phyloP scores from a whole-genome alignment of 345 rosid species.

The Camelina hispida region DNA sequence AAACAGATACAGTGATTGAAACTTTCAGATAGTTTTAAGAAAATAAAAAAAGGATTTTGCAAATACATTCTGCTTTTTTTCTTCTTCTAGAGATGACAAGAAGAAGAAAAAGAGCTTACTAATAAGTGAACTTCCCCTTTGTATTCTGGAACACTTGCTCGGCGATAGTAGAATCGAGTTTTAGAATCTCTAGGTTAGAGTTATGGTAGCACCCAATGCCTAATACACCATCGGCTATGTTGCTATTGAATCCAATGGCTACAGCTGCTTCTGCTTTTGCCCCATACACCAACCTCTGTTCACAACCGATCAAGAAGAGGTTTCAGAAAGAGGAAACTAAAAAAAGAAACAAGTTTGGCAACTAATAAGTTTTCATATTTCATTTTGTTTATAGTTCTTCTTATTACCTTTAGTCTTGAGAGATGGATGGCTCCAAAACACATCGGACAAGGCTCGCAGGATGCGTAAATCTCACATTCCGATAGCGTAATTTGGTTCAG shows the following conservation, averaged over 20 bases:
- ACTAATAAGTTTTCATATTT: slow-evolving; percentile 6
- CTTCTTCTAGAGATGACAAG: no score
- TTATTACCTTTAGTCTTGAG: slow-evolving; percentile 66
- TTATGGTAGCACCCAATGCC: slow-evolving; percentile 62
- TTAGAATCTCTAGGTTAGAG: slow-evolving; percentile 69
- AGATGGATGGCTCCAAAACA: slow-evolving; percentile 80
- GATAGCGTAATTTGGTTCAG: slow-evolving; percentile 58
- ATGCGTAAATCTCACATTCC: slow-evolving; percentile 75
- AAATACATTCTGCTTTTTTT: background rate
- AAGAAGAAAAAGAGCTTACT: background rate
- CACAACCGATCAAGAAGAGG: background rate
- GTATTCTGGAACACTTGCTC: slow-evolving; percentile 90
- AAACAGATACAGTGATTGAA: background rate
- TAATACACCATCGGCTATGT: slow-evolving; percentile 66
- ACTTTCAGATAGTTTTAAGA: no score
- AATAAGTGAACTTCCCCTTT: slow-evolving; percentile 54
- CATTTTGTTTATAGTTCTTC: background rate
- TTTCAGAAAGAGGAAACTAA: background rate
- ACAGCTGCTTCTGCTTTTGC: slow-evolving; percentile 81
- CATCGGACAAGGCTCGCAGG: slow-evolving; percentile 83
- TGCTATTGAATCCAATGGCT: slow-evolving; percentile 72
- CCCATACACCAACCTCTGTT: slow-evolving; percentile 73
- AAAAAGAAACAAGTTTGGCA: background rate
- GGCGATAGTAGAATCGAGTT: slow-evolving; percentile 66
- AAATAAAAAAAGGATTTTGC: background rate